A percentile compares a stretch with the other conserved stretches of the same genome.
Conservation (phyloP, 2,329 filamentous ascomycete species). For the Ophiostoma populinum region DNA sequence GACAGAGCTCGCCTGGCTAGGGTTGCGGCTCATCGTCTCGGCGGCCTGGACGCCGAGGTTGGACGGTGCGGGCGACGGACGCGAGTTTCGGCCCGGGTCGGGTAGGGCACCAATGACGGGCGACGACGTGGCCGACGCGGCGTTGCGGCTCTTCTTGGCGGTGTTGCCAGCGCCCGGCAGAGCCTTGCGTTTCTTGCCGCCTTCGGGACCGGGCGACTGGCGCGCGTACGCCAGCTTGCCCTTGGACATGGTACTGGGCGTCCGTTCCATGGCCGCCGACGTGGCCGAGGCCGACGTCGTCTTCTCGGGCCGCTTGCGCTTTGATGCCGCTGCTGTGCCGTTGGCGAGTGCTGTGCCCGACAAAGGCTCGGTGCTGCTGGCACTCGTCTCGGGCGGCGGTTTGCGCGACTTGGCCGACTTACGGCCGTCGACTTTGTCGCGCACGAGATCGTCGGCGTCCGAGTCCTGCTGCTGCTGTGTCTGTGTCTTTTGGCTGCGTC, state of each 20-base stretch:
- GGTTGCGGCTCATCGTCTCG: slow-evolving; percentile 1
- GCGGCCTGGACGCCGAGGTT: slow-evolving; percentile 6
- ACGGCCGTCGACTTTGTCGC: no score
- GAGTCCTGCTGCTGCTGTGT: slow-evolving; percentile 37
- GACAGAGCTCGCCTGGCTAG: background rate
- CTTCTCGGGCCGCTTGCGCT: slow-evolving; percentile 71
- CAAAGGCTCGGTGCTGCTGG: slow-evolving; percentile 26
- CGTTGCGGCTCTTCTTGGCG: slow-evolving; percentile 46
- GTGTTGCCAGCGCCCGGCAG: slow-evolving; percentile 47
- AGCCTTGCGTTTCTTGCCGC: slow-evolving; percentile 53
- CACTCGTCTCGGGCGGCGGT: slow-evolving; percentile 13
- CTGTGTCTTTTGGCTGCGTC: slow-evolving; percentile 44
- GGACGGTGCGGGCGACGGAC: slow-evolving; percentile 42
- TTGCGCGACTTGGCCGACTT: slow-evolving; percentile 54
- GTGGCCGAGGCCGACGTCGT: slow-evolving; percentile 29
- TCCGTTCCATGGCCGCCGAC: slow-evolving; percentile 41
- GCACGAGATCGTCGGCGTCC: slow-evolving; percentile 57
- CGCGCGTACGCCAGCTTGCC: slow-evolving; percentile 46
- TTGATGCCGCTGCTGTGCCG: slow-evolving; percentile 32
- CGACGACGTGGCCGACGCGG: slow-evolving; percentile 54
- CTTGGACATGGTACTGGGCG: slow-evolving; percentile 41
- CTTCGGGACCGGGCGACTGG: slow-evolving; percentile 50
- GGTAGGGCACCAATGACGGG: slow-evolving; percentile 54
- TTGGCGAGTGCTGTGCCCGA: no score
- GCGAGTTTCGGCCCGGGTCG: slow-evolving; percentile 35